Percentiles rank a stretch among this genome's conserved stretches.
Evolutionary conservation across 805 yeast genomes (phyloP).

Genomic region (Candida ascalaphidarum): DNA sequence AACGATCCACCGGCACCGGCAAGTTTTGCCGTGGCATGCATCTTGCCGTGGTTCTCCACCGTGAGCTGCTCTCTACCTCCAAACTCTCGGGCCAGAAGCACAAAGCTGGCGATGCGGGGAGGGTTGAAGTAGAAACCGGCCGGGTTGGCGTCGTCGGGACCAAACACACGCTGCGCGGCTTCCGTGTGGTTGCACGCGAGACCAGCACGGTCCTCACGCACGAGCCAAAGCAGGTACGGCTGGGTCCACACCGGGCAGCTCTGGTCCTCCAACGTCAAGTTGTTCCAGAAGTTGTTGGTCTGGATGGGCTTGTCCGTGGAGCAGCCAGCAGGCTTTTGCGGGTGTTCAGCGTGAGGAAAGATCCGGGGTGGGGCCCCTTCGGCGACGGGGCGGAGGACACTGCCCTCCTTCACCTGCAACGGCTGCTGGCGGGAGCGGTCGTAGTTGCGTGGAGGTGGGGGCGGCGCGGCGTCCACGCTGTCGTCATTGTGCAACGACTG

Average conservation of each 20-base stretch:
- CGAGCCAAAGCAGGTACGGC: conserved; percentile 70
- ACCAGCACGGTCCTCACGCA: conserved; percentile 44
- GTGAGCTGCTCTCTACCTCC: conserved; percentile 8
- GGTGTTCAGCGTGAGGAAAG: conserved; percentile 28
- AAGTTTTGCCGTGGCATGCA: conserved; percentile 20
- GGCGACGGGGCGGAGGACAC: conserved; percentile 35
- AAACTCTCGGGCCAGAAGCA: conserved; percentile 27
- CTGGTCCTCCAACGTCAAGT: conserved; percentile 59
- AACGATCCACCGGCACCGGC: conserved; percentile 26
- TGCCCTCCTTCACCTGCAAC: conserved; percentile 17
- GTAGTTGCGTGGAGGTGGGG: no score
- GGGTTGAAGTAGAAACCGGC: conserved; percentile 63
- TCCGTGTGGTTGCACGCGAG: conserved; percentile 60
- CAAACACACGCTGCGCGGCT: conserved; percentile 55
- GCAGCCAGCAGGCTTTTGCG: conserved; percentile 27
- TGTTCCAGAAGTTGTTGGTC: conserved; percentile 75
- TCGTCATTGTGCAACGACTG: not conserved
- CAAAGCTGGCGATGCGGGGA: conserved; percentile 53
- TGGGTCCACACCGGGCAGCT: conserved; percentile 71
- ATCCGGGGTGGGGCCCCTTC: conserved; percentile 33
- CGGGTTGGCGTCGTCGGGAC: conserved; percentile 47
- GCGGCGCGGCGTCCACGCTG: no score
- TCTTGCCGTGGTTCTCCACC: conserved; percentile 19
- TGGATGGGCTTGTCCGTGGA: conserved; percentile 37
- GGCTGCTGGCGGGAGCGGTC: no score